Base-by-base conservation (phyloP, 495 filamentous ascomycete species). In the Ascobolus immersus region DNA sequence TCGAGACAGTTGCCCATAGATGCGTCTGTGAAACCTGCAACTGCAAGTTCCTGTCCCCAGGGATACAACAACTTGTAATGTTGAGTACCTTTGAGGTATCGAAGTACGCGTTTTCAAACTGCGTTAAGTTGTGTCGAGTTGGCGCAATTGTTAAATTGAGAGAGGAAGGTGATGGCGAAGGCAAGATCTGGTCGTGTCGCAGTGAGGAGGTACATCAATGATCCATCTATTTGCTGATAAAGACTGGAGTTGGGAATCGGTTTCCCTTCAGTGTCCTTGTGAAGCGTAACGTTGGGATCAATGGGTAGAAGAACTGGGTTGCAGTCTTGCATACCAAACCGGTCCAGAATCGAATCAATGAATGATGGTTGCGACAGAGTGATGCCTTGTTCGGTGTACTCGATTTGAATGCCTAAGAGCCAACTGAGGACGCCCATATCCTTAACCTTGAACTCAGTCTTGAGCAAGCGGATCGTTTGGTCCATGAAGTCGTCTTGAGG, bases 121-220 rank as follows among this genome's bases (percentile, higher is more conserved):
- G 37, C 25, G 17, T 19, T 11, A 2, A 36, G 21, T 5, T 39
- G 36, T 5, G 1, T 13, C 5, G 4, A 1, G 9, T 12, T 22
- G 1, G 38, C 21, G 11, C 26, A 7, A 4, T 33, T 26, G 17
- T 12, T 21, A 13, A 32, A 40, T 33, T 44, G 36, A 1, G 31
- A 38, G 1, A 44, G 33, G n/a, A 14, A 19, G 2, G 33, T 33
- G 1, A 37, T 21, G 4, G 33, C 23, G 21, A 38, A 42, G 0
- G 30, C 30, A 4, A 47, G 21, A 32, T 47, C 44, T 22, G 42
- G 42, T 17, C 35, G 13, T 3, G 42, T 46, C 4, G 20, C 28
- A 13, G 26, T 39, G 9, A 38, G 23, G 1, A 23, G 18, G 9
- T 44, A 43, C 33, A 38, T 44, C 0, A 35, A 10, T 2, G 35